Conservation (phyloP, 768 basidiomycete genomes). For the Agaricus blazei region DNA sequence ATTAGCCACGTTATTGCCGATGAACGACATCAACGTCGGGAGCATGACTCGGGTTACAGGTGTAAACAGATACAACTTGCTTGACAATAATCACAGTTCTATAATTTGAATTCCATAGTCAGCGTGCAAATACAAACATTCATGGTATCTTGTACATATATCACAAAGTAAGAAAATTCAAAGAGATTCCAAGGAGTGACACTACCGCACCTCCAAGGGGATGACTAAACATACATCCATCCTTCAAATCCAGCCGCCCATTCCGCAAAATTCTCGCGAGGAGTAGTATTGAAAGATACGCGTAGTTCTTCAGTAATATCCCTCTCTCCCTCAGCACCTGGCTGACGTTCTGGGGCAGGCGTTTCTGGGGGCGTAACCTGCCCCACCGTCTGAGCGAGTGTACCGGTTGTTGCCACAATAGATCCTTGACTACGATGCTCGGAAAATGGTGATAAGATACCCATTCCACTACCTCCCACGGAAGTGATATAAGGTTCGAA, state of each 20-base stretch:
- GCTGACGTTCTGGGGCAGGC: slow-evolving; percentile 27
- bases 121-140: too few species aligned
- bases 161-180: too few species aligned
- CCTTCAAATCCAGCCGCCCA: slow-evolving; percentile 53
- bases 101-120: too few species aligned
- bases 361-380: slow-evolving; percentile 49
- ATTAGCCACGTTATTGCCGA: too few species aligned
- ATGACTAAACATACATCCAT: slow-evolving; percentile 55
- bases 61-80: too few species aligned
- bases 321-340: slow-evolving; percentile 11
- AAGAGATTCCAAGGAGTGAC: not conserved
- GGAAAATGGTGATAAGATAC: slow-evolving; percentile 66
- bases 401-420: slow-evolving; percentile 14
- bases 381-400: slow-evolving; percentile 19
- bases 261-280: slow-evolving; percentile 35
- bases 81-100: too few species aligned
- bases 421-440: slow-evolving; percentile 32
- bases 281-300: slow-evolving; percentile 38
- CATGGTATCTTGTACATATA: too few species aligned
- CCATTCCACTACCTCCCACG: slow-evolving; percentile 91
- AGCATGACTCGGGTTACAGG: too few species aligned
- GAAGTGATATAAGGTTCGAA: slow-evolving; percentile 87
- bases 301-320: slow-evolving; percentile 26
- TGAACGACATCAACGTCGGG: too few species aligned
- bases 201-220: not conserved